These are phyloP conservation scores for Penicillium chermesinum DNA, from an alignment of 495 filamentous ascomycete genomes.

Conservation along the genomic window DNA sequence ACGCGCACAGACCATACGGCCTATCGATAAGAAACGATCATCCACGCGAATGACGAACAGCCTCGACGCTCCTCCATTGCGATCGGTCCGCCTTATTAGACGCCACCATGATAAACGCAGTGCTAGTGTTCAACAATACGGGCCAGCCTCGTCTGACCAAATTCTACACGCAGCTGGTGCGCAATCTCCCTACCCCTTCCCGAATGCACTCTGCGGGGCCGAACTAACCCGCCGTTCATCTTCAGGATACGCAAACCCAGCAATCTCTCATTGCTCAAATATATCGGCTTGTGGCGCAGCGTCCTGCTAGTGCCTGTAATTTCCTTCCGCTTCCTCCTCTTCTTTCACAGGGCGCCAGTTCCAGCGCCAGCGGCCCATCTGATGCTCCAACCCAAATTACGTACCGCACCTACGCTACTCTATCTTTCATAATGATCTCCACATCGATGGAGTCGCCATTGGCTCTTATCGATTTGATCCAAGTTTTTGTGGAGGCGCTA, in stretches of 20 bases:
- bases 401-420: slow-evolving; percentile 95
- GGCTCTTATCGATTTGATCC: slow-evolving; percentile 91
- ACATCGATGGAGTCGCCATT: slow-evolving; percentile 97
- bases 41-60: background rate
- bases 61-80: background rate
- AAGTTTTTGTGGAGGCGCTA: slow-evolving; percentile 94
- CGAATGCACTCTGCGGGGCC: background rate
- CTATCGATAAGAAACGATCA: slow-evolving; percentile 12
- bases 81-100: background rate
- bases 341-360: slow-evolving; percentile 58
- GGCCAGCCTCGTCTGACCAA: slow-evolving; percentile 95
- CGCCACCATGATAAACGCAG: slow-evolving; percentile 88
- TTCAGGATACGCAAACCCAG: slow-evolving; percentile 89
- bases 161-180: slow-evolving; percentile 96
- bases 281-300: slow-evolving; percentile 91
- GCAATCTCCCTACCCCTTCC: slow-evolving; percentile 24
- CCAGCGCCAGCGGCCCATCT: slow-evolving; percentile 56
- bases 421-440: slow-evolving; percentile 97
- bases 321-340: slow-evolving; percentile 81
- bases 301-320: slow-evolving; percentile 85
- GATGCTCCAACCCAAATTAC: slow-evolving; percentile 94
- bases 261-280: slow-evolving; percentile 96
- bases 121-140: slow-evolving; percentile 97
- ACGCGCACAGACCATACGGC: slow-evolving; percentile 16
- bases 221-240: slow-evolving; percentile 2